Base-by-base conservation (phyloP, 164 flowering plant species). In the Paratinospora sagittata region DNA sequence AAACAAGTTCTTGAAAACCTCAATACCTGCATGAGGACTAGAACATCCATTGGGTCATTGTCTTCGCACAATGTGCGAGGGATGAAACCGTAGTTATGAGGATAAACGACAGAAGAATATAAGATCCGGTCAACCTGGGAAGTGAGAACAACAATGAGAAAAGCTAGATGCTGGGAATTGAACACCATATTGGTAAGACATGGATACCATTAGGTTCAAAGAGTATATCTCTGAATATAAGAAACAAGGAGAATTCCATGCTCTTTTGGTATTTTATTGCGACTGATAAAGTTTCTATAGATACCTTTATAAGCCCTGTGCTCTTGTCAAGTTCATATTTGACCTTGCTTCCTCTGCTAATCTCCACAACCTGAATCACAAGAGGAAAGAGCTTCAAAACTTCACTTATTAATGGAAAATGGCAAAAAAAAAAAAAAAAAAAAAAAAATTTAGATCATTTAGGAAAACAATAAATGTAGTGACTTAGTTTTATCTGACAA, bases 291-390 rank as follows among this genome's bases (percentile, higher is more conserved):
- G 47, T 6, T 43, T 17, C 3, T 8, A 9, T 55, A 13, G 49
- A 52, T 77, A 90, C 95, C 89, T 90, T 90, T 60, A 90, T 88
- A 73, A 90, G 75, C 60, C 95, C 92, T 14, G 95, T 88, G 77
- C 86, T 88, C 78, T 90, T 90, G 85, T 88, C 95, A 41, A 90
- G 92, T 75, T 90, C 95, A 81, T 90, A 90, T 70, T 90, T 90
- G 66, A 90, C 95, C 82, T 88, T 90, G 34, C 92, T 90, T 78
- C 95, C 95, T 72, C 88, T 90, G n/a, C 88, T 67, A 21, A 90
- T 90, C 85, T 90, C 95, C 70, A 88, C 88, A 74, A 87, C 92
- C 92, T 90, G 77, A 69, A 52, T 61, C 52, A 10, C 49, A 36
- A 21, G 19, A 23, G 61, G 17, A 57, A 33, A 43, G 19, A 45